Evolutionary conservation across 208 protist genomes (phyloP), one percentile per base, ranked within the genome.

Genomic region (Trypanosoma scelopori): DNA sequence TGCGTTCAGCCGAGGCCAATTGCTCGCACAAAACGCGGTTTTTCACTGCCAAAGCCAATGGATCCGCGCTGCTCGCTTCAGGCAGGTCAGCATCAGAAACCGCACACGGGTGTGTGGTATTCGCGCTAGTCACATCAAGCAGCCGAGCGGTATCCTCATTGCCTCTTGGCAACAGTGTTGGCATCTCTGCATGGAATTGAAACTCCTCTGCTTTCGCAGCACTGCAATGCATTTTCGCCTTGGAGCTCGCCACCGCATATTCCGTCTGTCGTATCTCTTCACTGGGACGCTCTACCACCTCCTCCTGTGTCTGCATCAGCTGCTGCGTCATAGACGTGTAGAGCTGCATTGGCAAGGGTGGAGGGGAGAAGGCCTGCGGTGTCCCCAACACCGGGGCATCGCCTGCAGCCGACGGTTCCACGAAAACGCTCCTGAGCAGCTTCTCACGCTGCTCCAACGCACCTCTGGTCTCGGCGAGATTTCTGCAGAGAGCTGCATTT

Each of bases 1-100:
- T 89, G 1, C 61, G 64, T 27, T 77, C 69, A 4, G 76, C 71
- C 22, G 42, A 46, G 42, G 45, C 59, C 46, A 89, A 69, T 32
- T 79, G 65, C 37, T 55, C 42, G 23, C 71, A 51, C 37, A 89
- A 56, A n/a, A 57, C 23, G 39, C 23, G 32, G 27, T 49, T n/a
- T 45, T 70, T 55, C 13, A 11, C 43, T 11, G 1, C 37, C n/a
- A 41, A 15, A 3, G 11, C 16, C n/a, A 23, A 28, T 27, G 28
- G 16, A 23, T 52, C 27, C 9, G 32, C 32, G 9, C 32, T 37
- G 9, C 32, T 37, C 9, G 9, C 3, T 37, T 37, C 9, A 37
- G 32, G 32, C 3, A 11, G 32, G 32, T 3, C 32, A 9, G 32
- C 32, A 9, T 37, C 32, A 37, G 3, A 3, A 37, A 37, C 32